Conservation (phyloP, 192 early-diverging fungal species). For the Backusella tuberculispora region DNA sequence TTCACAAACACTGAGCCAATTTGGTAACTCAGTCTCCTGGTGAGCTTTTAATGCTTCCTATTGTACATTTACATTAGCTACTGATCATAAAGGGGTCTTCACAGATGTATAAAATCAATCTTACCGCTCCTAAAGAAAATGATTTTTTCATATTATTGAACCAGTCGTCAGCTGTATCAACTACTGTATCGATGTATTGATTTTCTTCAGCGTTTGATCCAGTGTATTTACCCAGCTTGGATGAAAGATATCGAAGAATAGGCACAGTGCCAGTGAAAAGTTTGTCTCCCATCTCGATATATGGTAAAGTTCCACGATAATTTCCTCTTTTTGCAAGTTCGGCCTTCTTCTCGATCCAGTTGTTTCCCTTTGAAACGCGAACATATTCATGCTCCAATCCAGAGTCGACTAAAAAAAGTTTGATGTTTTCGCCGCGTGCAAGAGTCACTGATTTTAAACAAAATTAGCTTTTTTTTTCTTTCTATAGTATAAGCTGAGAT, state of each 20-base stretch:
- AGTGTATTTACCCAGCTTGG: constrained; percentile 5
- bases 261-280: not conserved
- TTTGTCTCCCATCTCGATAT: not conserved
- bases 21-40: not conserved
- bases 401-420: not conserved
- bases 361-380: not conserved
- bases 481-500: not conserved
- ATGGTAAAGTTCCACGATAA: not conserved
- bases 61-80: not conserved
- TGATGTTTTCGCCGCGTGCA: constrained; percentile 12
- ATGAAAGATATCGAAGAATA: constrained; percentile 7
- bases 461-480: not conserved
- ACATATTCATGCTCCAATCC: constrained; percentile 2
- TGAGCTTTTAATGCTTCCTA: not conserved
- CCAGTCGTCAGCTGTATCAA: not conserved
- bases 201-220: not conserved
- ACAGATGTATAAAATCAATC: not conserved
- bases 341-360: not conserved
- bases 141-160: not conserved
- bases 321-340: not conserved
- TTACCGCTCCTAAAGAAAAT: not conserved
- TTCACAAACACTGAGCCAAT: not conserved
- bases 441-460: not conserved
- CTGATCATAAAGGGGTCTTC: too few relatives aligned
- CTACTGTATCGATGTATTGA: not conserved